Percentiles rank a stretch among this genome's conserved stretches.
Evolutionary conservation across 1,139 yeast genomes (phyloP).

Genomic region (Suhomyces bribrorum): DNA sequence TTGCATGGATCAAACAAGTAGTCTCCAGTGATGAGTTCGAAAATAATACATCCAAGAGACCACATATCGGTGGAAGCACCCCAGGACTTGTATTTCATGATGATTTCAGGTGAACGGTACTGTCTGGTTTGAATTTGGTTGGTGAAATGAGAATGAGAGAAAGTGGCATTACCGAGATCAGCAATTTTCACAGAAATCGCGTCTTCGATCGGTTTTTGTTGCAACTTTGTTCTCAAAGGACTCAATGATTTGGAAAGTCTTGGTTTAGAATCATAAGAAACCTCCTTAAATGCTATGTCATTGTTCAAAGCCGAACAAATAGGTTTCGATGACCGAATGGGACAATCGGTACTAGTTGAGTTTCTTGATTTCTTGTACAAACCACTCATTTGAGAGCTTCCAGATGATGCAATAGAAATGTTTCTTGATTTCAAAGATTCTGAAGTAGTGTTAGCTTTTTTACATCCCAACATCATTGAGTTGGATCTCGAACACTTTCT

Average conservation of each 20-base stretch:
- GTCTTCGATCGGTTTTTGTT: conserved; percentile 4
- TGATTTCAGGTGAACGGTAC: conserved; percentile 79
- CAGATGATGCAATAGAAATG: conserved; percentile 9
- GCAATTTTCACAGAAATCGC: conserved; percentile 58
- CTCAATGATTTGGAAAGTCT: conserved; percentile 8
- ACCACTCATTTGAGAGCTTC: conserved; percentile 10
- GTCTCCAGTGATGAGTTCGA: conserved; percentile 83
- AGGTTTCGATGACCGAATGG: conserved; percentile 35
- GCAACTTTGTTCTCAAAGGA: conserved; percentile 1
- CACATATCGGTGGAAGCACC: conserved; percentile 84
- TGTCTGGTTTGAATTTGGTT: conserved; percentile 86
- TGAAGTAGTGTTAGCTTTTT: conserved; percentile 5
- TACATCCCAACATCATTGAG: conserved; percentile 1
- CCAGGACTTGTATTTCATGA: conserved; percentile 67
- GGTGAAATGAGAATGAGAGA: conserved; percentile 70
- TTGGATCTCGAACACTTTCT: conserved; percentile 5
- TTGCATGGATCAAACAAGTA: conserved; percentile 79
- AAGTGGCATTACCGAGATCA: conserved; percentile 86
- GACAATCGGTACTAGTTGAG: conserved; percentile 26
- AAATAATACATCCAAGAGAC: conserved; percentile 80
- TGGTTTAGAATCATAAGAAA: conserved; percentile 8
- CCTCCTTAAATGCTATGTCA: conserved; percentile 24
- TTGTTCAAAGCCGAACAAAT: conserved; percentile 24
- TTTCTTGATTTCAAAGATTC: conserved; percentile 10
- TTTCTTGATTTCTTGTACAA: conserved; percentile 28